Percentiles rank a stretch among this genome's conserved stretches.
These are phyloP conservation scores for Fusarium palustre DNA, from an alignment of 2,329 filamentous ascomycete genomes.

Conservation along the genomic window DNA sequence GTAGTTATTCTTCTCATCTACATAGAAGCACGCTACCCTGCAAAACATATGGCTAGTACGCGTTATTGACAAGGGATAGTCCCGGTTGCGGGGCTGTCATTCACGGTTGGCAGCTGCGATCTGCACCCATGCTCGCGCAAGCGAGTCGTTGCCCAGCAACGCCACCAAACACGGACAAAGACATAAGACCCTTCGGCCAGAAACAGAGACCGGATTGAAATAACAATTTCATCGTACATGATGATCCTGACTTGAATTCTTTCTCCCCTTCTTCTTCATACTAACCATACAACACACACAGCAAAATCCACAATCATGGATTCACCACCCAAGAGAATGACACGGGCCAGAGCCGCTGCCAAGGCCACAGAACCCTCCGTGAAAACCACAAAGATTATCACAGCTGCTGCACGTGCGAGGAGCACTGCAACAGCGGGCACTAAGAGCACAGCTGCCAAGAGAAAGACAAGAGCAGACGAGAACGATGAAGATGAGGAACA, in stretches of 20 bases:
- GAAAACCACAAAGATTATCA: conserved; percentile 60
- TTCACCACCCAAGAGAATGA: conserved; percentile 70
- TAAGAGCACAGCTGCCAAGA: conserved; percentile 53
- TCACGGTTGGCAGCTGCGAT: conserved; percentile 36
- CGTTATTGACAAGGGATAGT: conserved; percentile 24
- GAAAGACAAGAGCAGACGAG: conserved; percentile 68
- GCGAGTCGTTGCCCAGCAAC: conserved; percentile 47
- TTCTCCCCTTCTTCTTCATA: conserved; percentile 32
- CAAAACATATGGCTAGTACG: conserved; percentile 2
- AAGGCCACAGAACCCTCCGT: conserved; percentile 54
- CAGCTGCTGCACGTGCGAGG: conserved; percentile 63
- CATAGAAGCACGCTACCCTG: conserved; percentile 18
- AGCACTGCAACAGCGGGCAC: conserved; percentile 51
- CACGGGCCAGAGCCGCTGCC: conserved; percentile 62
- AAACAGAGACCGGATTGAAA: conserved; percentile 19
- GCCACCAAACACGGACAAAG: conserved; percentile 41
- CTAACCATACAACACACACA: conserved; percentile 42
- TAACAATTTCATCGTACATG: conserved; percentile 43
- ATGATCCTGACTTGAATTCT: conserved; percentile 43
- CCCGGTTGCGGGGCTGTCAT: conserved; percentile 32
- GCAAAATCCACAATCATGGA: conserved; percentile 58
- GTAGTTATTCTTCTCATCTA: conserved; percentile 1
- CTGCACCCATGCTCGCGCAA: conserved; percentile 32
- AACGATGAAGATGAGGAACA: conserved; percentile 60
- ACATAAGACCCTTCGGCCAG: conserved; percentile 35